phyloP scores from a whole-genome alignment of 192 early-diverging fungal genomes.

The Chytriomyces sp. region DNA sequence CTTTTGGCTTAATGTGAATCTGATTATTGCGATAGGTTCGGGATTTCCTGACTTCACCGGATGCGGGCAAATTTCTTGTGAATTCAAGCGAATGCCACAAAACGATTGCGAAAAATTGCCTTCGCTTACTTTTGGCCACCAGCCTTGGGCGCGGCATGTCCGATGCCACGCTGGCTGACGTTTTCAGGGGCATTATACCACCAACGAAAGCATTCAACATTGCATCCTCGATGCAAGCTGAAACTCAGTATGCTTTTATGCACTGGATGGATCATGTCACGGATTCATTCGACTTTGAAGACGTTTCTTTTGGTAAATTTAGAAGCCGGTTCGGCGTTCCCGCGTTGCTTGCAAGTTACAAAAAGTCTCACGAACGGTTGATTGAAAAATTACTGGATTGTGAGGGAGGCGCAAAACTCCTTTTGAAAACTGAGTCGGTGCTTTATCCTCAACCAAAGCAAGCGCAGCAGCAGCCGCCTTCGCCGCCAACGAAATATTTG shows the following conservation, averaged over 20 bases:
- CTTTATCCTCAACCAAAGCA: not conserved
- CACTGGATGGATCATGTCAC: constrained; percentile 2
- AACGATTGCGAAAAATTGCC: not conserved
- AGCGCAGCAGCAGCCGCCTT: not conserved
- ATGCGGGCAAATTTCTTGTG: not conserved
- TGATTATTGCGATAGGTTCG: not conserved
- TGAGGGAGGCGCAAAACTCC: not conserved
- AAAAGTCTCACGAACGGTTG: not conserved
- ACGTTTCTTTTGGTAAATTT: not conserved
- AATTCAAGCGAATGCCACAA: not conserved
- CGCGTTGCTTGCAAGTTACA: not conserved
- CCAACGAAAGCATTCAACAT: not conserved
- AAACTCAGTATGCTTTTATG: not conserved
- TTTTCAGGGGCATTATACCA: not conserved
- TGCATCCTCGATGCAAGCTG: not conserved
- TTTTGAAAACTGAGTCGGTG: not conserved
- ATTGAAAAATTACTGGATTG: not conserved
- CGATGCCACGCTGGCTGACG: not conserved
- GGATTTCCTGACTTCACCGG: not conserved
- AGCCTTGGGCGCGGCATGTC: not conserved
- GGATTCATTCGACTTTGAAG: not conserved
- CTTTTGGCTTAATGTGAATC: not conserved
- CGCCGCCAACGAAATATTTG: not conserved
- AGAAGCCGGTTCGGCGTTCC: not conserved
- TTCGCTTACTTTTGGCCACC: not conserved